Percentiles rank a stretch among this genome's conserved stretches.
These are phyloP conservation scores for Magnusiomyces suaveolens DNA, from an alignment of 1,139 yeast species.

Conservation along the genomic window DNA sequence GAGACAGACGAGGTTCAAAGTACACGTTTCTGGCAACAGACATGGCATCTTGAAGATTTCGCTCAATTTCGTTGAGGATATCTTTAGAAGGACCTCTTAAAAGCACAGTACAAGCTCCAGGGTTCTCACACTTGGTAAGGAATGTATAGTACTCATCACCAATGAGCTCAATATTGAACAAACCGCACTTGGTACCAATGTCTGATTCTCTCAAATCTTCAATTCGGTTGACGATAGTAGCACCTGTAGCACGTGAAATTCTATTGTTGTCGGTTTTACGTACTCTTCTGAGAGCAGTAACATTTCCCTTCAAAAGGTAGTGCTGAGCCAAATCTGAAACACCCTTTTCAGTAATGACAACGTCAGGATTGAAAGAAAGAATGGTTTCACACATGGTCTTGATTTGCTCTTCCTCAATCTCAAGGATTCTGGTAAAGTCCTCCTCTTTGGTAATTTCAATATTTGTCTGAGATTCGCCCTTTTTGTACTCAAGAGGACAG, in stretches of 20 bases:
- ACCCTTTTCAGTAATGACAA: slow-evolving; percentile 96
- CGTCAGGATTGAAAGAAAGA: slow-evolving; percentile 77
- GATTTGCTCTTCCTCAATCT: slow-evolving; percentile 97
- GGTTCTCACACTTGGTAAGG: slow-evolving; percentile 68
- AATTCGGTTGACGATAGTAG: slow-evolving; percentile 88
- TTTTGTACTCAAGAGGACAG: slow-evolving; percentile 95
- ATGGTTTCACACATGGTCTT: slow-evolving; percentile 77
- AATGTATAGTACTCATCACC: slow-evolving; percentile 96
- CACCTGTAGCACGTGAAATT: slow-evolving; percentile 95
- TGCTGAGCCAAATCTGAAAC: slow-evolving; percentile 98
- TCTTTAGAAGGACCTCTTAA: slow-evolving; percentile 97
- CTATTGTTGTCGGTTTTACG: slow-evolving; percentile 94
- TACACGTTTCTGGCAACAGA: slow-evolving; percentile 93
- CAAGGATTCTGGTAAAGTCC: slow-evolving; percentile 92
- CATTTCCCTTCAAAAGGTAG: slow-evolving; percentile 85
- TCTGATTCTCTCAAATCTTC: slow-evolving; percentile 90
- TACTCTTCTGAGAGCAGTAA: slow-evolving; percentile 87
- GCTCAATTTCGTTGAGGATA: slow-evolving; percentile 88
- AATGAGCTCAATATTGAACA: slow-evolving; percentile 85
- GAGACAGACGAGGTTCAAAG: slow-evolving; percentile 88
- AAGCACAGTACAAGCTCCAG: slow-evolving; percentile 87
- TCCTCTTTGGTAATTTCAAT: slow-evolving; percentile 93
- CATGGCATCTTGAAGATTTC: slow-evolving; percentile 98
- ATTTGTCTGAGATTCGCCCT: slow-evolving; percentile 97
- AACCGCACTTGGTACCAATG: slow-evolving; percentile 80